Conservation (phyloP, 805 yeast species). For the Starmera pachycereana region DNA sequence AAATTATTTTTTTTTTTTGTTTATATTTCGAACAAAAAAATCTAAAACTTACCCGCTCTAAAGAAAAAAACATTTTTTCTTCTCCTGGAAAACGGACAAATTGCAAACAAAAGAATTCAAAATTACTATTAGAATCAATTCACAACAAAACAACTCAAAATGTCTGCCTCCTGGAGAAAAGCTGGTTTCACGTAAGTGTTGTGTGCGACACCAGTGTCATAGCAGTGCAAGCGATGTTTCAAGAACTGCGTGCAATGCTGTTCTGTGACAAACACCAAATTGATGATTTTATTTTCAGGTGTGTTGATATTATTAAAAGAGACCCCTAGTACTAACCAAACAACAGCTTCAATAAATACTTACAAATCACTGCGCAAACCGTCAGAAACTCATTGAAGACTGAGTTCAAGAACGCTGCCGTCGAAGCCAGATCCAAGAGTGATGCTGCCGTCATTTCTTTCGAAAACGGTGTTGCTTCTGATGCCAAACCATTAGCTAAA, state of each 20-base stretch:
- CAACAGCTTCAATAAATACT: slow-evolving; percentile 69
- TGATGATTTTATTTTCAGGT: no score
- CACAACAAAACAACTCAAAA: slow-evolving; percentile 12
- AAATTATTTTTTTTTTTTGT: neutral
- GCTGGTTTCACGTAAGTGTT: slow-evolving; percentile 50
- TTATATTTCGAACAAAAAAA: neutral
- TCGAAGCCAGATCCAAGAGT: slow-evolving; percentile 56
- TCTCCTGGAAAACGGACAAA: slow-evolving; percentile 1
- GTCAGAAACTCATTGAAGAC: slow-evolving; percentile 84
- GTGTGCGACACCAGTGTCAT: neutral
- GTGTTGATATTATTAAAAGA: no score
- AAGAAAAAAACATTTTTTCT: neutral
- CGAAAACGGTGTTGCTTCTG: slow-evolving; percentile 52
- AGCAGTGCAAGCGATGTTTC: no score
- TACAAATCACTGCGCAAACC: slow-evolving; percentile 83
- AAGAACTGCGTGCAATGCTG: no score
- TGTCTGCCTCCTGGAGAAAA: slow-evolving; percentile 53
- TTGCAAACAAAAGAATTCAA: neutral
- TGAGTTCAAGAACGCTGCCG: slow-evolving; percentile 63
- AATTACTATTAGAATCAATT: neutral
- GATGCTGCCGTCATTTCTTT: slow-evolving; percentile 68
- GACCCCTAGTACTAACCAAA: no score
- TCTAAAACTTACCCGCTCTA: neutral
- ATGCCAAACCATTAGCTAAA: slow-evolving; percentile 29
- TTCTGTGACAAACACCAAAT: no score